phyloP scores from a whole-genome alignment of 2,329 filamentous ascomycete species.

The Plenodomus tracheiphilus region DNA sequence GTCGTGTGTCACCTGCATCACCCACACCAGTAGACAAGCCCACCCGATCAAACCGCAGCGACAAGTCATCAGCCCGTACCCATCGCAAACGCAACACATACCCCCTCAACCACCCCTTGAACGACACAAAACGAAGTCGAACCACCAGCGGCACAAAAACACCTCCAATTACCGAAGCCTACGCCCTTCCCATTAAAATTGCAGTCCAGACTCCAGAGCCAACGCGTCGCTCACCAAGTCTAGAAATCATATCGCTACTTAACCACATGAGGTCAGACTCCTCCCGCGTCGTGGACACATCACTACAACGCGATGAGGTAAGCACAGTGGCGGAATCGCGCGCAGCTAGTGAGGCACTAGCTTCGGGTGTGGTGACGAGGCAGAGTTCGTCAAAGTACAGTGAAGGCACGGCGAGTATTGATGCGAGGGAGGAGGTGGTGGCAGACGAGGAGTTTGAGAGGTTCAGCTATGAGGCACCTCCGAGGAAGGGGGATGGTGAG shows the following conservation, averaged over 20 bases:
- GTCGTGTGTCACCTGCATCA: slow-evolving; percentile 1
- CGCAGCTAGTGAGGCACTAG: neutral
- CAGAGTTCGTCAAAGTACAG: neutral
- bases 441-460: neutral
- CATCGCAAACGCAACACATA: slow-evolving; percentile 5
- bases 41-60: neutral
- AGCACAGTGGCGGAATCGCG: neutral
- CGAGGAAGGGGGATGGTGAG: neutral
- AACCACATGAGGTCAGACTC: slow-evolving; percentile 10
- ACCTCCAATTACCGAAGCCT: slow-evolving; percentile 1
- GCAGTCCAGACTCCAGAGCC: slow-evolving; percentile 1
- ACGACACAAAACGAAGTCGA: slow-evolving; percentile 1
- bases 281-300: slow-evolving; percentile 17
- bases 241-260: slow-evolving; percentile 22
- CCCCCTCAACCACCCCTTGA: slow-evolving; percentile 4
- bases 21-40: neutral
- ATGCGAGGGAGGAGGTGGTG: neutral
- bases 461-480: neutral
- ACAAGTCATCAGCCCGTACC: neutral
- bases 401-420: neutral
- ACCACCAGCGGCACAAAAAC: slow-evolving; percentile 4
- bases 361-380: neutral
- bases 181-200: slow-evolving; percentile 1
- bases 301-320: slow-evolving; percentile 6
- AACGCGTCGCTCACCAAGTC: slow-evolving; percentile 11